These are phyloP conservation scores for Panaeolus papilionaceus DNA, from an alignment of 768 basidiomycete genomes.

Conservation along the genomic window DNA sequence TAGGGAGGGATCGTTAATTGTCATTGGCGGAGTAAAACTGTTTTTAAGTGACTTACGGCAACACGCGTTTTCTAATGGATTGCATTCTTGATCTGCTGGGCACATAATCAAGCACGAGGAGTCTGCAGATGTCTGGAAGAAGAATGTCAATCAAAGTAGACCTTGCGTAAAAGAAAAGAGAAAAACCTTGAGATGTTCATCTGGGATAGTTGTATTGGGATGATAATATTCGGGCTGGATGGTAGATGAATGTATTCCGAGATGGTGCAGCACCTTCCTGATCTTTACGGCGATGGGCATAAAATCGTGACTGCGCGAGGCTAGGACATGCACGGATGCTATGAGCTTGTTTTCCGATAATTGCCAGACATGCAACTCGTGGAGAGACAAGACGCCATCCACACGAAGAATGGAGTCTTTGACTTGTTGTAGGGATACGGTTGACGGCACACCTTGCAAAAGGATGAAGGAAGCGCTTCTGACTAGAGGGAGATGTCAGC, in stretches of 20 bases:
- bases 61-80: slow-evolving; percentile 74
- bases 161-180: slow-evolving; percentile 5
- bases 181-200: slow-evolving; percentile 55
- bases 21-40: slow-evolving; percentile 46
- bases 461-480: slow-evolving; percentile 94
- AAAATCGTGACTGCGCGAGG: slow-evolving; percentile 83
- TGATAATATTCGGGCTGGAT: slow-evolving; percentile 88
- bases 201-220: slow-evolving; percentile 43
- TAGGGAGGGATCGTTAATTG: neutral
- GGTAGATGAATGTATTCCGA: slow-evolving; percentile 94
- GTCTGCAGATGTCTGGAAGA: slow-evolving; percentile 51
- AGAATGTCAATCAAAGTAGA: slow-evolving; percentile 7
- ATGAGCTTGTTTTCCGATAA: slow-evolving; percentile 94
- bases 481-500: slow-evolving; percentile 47
- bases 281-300: slow-evolving; percentile 90
- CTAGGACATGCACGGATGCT: slow-evolving; percentile 93
- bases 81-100: slow-evolving; percentile 70
- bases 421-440: slow-evolving; percentile 89
- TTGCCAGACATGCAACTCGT: slow-evolving; percentile 98
- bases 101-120: slow-evolving; percentile 76
- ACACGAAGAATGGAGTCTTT: slow-evolving; percentile 81
- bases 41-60: slow-evolving; percentile 64
- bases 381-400: slow-evolving; percentile 85
- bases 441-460: slow-evolving; percentile 91
- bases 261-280: slow-evolving; percentile 82